Evolutionary conservation across 192 early-diverging fungal species (phyloP).

Genomic region (Chytriomyces sp.): DNA sequence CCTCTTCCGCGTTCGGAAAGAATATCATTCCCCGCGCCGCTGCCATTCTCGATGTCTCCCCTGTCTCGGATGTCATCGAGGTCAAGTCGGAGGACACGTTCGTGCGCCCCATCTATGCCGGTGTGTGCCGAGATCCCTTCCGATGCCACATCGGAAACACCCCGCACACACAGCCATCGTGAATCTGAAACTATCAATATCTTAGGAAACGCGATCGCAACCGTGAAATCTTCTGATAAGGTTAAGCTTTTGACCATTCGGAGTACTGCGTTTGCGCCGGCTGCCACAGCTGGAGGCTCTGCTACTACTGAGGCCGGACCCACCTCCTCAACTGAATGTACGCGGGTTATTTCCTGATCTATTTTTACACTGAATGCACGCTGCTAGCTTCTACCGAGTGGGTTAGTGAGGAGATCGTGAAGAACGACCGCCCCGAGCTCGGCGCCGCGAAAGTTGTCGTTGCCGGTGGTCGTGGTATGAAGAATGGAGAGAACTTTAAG

Average conservation of each 20-base stretch:
- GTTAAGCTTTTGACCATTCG: constrained; percentile 91
- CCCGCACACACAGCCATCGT: neutral
- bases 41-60: constrained; percentile 87
- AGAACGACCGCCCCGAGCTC: constrained; percentile 95
- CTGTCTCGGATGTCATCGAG: constrained; percentile 85
- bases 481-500: constrained; percentile 93
- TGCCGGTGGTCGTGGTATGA: constrained; percentile 93
- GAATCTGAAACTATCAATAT: neutral
- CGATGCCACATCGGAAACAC: neutral
- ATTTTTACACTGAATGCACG: neutral
- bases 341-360: neutral
- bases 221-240: constrained; percentile 84
- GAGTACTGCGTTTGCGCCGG: constrained; percentile 81
- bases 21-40: constrained; percentile 93
- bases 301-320: constrained; percentile 74
- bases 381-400: constrained; percentile 66
- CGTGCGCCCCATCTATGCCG: constrained; percentile 96
- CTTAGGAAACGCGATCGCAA: constrained; percentile 91
- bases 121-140: constrained; percentile 44
- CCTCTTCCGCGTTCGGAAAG: constrained; percentile 90
- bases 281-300: constrained; percentile 57
- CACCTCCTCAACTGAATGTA: constrained; percentile 48
- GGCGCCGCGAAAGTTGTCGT: constrained; percentile 85
- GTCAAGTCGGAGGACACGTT: constrained; percentile 85
- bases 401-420: constrained; percentile 86